phyloP scores from a whole-genome alignment of 2,329 filamentous ascomycete genomes.

The Neurospora sp. region DNA sequence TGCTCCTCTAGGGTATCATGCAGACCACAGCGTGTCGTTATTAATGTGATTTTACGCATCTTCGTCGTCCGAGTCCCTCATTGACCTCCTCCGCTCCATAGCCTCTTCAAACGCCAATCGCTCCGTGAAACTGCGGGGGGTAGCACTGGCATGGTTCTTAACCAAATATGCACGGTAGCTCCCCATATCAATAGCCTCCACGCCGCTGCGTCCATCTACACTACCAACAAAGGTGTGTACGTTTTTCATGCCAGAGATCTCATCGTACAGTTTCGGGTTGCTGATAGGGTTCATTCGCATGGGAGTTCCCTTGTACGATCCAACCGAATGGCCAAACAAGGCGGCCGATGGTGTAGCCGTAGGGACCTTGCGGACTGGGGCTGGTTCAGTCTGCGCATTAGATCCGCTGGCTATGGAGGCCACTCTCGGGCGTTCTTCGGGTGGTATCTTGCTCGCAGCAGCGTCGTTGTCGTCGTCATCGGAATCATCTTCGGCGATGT shows the following conservation, averaged over 20 bases:
- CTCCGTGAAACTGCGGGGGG: conserved; percentile 25
- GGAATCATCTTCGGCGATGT: conserved; percentile 11
- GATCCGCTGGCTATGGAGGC: not conserved
- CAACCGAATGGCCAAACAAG: conserved; percentile 21
- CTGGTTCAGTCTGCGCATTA: not conserved
- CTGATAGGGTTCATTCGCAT: conserved; percentile 29
- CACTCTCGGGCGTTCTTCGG: conserved; percentile 1
- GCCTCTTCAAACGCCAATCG: conserved; percentile 21
- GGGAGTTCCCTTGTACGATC: conserved; percentile 30
- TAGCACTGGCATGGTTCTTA: conserved; percentile 13
- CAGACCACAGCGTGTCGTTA: not conserved
- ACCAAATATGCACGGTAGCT: conserved; percentile 21
- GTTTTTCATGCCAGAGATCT: conserved; percentile 27
- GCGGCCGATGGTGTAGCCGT: conserved; percentile 13
- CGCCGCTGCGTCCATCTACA: conserved; percentile 23
- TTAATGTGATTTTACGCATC: not conserved
- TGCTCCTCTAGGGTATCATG: not conserved
- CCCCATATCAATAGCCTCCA: conserved; percentile 19
- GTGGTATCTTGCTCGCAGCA: not conserved
- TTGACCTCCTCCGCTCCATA: conserved; percentile 14
- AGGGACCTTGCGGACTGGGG: not conserved
- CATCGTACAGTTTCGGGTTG: conserved; percentile 26
- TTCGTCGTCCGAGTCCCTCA: not conserved
- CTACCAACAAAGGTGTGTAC: conserved; percentile 32
- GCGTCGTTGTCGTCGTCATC: conserved; percentile 8